Evolutionary conservation across 352 stramenopile species (phyloP).

Genomic region (Albugo laibachii): DNA sequence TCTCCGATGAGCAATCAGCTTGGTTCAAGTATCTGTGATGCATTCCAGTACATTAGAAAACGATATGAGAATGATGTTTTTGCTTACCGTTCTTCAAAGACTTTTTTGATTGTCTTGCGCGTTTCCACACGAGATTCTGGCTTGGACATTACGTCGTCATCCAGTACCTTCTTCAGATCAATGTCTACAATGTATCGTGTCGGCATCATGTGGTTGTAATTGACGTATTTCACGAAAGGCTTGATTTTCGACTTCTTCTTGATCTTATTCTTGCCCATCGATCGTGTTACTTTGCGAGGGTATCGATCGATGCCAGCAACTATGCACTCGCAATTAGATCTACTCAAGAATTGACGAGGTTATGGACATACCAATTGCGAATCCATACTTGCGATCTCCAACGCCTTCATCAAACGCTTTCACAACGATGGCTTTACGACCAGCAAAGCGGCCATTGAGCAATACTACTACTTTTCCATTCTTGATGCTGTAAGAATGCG

Average conservation of each 20-base stretch:
- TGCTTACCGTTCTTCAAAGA: constrained; percentile 94
- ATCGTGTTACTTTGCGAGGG: constrained; percentile 93
- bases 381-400: constrained; percentile 92
- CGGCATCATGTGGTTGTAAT: constrained; percentile 99
- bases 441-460: constrained; percentile 95
- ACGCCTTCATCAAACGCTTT: constrained; percentile 96
- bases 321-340: constrained; percentile 2
- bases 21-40: constrained; percentile 78
- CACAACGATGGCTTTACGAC: constrained; percentile 98
- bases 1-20: constrained; percentile 90
- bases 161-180: constrained; percentile 97
- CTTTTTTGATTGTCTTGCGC: constrained; percentile 98
- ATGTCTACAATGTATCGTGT: constrained; percentile 98
- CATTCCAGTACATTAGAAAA: constrained; percentile 1
- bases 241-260: constrained; percentile 96
- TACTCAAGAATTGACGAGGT: background rate
- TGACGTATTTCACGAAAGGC: constrained; percentile 99
- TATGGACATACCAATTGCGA: constrained; percentile 77
- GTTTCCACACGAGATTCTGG: constrained; percentile 77
- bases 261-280: constrained; percentile 95
- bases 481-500: constrained; percentile 67
- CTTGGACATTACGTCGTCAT: constrained; percentile 74
- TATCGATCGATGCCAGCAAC: constrained; percentile 91
- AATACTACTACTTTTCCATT: constrained; percentile 98
- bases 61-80: background rate